Evolutionary conservation across 257 asterid species (phyloP).

Genomic region (Solanum bukasovii): DNA sequence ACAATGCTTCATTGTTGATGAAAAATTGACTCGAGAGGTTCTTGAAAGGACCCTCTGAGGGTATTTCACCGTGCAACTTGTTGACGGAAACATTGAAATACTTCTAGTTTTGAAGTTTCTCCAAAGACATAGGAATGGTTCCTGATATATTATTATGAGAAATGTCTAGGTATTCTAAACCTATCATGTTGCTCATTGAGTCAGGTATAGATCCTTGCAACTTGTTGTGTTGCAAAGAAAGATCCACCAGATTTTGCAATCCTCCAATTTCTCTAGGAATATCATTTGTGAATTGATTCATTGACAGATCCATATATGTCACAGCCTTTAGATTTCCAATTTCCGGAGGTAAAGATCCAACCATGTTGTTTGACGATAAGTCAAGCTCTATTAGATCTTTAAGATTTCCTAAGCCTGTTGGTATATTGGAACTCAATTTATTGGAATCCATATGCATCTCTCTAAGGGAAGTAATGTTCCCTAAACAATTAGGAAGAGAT

Average conservation of each 20-base stretch:
- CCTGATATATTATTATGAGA: background rate
- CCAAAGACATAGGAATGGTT: background rate
- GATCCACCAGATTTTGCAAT: rapidly evolving
- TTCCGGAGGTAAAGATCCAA: background rate
- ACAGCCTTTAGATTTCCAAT: background rate
- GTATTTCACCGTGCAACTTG: background rate
- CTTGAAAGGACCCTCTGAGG: background rate
- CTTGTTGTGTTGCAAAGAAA: background rate
- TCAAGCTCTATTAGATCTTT: background rate
- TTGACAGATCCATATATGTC: background rate
- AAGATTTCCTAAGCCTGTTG: background rate
- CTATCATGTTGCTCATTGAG: background rate
- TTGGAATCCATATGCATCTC: background rate
- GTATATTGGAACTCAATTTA: background rate
- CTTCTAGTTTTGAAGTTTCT: background rate
- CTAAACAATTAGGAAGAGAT: background rate
- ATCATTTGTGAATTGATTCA: background rate
- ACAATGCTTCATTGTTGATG: background rate
- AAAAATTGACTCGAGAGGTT: no score
- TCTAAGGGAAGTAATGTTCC: background rate
- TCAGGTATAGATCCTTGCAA: background rate
- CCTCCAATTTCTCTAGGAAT: background rate
- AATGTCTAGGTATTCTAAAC: background rate
- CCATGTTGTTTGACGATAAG: background rate
- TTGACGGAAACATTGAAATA: background rate